These are phyloP conservation scores for Diplogelasinospora grovesii DNA, from an alignment of 495 filamentous ascomycete species.

Conservation along the genomic window DNA sequence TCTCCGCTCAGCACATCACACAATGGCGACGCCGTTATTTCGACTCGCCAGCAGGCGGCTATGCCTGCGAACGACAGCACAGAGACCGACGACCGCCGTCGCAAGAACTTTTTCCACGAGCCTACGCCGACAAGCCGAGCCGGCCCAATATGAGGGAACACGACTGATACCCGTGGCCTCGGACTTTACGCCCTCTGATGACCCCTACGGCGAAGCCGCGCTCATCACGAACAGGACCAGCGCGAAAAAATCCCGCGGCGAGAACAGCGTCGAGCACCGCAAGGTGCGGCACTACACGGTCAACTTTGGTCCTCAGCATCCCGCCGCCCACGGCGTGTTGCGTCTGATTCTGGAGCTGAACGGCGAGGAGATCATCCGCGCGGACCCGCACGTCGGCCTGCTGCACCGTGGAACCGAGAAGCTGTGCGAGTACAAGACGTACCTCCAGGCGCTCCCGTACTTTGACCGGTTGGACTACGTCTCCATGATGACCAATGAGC, in stretches of 20 bases:
- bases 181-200: slow-evolving; percentile 47
- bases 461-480: slow-evolving; percentile 99
- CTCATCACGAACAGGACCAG: slow-evolving; percentile 22
- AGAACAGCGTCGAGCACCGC: slow-evolving; percentile 50
- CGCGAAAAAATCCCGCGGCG: slow-evolving; percentile 43
- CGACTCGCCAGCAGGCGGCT: slow-evolving; percentile 51
- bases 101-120: slow-evolving; percentile 55
- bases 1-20: background rate
- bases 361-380: slow-evolving; percentile 94
- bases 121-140: slow-evolving; percentile 54
- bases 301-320: slow-evolving; percentile 99
- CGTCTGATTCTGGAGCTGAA: slow-evolving; percentile 96
- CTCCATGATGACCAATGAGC: slow-evolving; percentile 99
- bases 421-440: slow-evolving; percentile 99
- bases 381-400: slow-evolving; percentile 94
- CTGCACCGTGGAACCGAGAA: slow-evolving; percentile 98
- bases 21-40: slow-evolving; percentile 43
- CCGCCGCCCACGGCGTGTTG: slow-evolving; percentile 96
- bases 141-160: slow-evolving; percentile 52
- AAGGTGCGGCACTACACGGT: slow-evolving; percentile 99
- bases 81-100: slow-evolving; percentile 7
- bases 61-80: slow-evolving; percentile 30
- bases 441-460: slow-evolving; percentile 96
- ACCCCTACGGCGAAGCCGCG: slow-evolving; percentile 31
- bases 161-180: slow-evolving; percentile 62